phyloP scores from a whole-genome alignment of 2,329 filamentous ascomycete genomes.

The Aspergillus carbonarius region DNA sequence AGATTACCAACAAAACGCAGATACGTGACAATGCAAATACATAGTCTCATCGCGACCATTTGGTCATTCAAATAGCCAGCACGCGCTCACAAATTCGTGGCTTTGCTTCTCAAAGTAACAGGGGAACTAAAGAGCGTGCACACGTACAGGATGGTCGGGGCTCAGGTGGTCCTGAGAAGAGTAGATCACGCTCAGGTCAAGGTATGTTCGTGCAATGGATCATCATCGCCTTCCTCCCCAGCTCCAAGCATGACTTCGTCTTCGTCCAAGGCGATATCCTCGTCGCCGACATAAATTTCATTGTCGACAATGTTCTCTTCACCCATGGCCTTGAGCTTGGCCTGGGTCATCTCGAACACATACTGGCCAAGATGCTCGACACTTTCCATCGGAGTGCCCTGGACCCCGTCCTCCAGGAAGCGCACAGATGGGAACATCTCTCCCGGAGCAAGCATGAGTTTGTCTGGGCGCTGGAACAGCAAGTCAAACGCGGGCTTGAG shows the following conservation, averaged over 20 bases:
- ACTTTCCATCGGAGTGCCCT: slow-evolving; percentile 73
- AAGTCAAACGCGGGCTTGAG: slow-evolving; percentile 81
- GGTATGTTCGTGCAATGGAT: slow-evolving; percentile 34
- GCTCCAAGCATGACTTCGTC: slow-evolving; percentile 36
- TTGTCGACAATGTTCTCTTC: slow-evolving; percentile 42
- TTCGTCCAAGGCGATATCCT: slow-evolving; percentile 30
- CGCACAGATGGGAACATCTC: slow-evolving; percentile 79
- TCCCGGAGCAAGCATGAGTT: slow-evolving; percentile 75
- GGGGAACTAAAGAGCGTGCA: background rate
- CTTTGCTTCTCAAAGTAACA: background rate
- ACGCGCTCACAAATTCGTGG: background rate
- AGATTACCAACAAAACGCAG: background rate
- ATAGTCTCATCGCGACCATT: background rate
- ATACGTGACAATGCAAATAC: background rate
- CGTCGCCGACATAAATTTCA: slow-evolving; percentile 30
- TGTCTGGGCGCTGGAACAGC: slow-evolving; percentile 74
- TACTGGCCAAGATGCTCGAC: slow-evolving; percentile 96
- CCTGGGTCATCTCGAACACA: slow-evolving; percentile 91
- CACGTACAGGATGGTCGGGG: background rate
- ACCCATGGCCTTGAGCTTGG: slow-evolving; percentile 61
- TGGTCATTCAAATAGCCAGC: background rate
- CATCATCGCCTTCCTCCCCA: slow-evolving; percentile 36
- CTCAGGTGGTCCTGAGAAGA: background rate
- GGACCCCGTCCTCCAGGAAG: slow-evolving; percentile 47
- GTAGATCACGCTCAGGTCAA: slow-evolving; percentile 5